Conservation (phyloP, 1,284 basidiomycete species). For the Ceratobasidium sp. region DNA sequence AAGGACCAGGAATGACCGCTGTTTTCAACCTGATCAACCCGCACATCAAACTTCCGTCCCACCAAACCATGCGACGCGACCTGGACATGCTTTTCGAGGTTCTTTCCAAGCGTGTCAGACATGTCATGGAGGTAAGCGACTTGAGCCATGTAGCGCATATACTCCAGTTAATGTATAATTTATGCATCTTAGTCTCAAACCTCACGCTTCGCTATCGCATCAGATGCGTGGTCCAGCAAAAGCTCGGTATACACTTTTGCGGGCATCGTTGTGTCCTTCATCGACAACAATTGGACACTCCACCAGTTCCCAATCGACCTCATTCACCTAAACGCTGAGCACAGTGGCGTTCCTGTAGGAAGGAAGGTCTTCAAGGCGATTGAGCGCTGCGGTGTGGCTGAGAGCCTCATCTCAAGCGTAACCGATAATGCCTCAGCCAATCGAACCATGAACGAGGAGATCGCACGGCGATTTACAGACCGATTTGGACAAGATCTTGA, state of each 20-base stretch:
- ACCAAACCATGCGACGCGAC: constrained; percentile 16
- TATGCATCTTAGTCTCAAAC: not conserved
- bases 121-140: constrained; percentile 1
- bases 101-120: not conserved
- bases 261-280: constrained; percentile 14
- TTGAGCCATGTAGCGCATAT: too few species aligned
- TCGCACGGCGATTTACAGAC: not conserved
- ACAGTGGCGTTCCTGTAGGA: not conserved
- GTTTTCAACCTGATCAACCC: not conserved
- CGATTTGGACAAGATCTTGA: not conserved
- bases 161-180: too few species aligned
- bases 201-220: not conserved
- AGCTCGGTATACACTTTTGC: constrained; percentile 11
- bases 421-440: constrained; percentile 30
- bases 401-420: constrained; percentile 18
- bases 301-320: constrained; percentile 7
- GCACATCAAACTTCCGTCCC: not conserved
- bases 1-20: constrained; percentile 7
- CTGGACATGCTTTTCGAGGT: not conserved
- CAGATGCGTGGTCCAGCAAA: constrained; percentile 27
- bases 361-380: constrained; percentile 1
- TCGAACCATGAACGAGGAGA: constrained; percentile 14
- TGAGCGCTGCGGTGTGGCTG: not conserved
- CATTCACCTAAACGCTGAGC: constrained; percentile 14
- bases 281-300: constrained; percentile 2